phyloP scores from a whole-genome alignment of 2,329 filamentous ascomycete genomes.

The Leptodontidium sp. region DNA sequence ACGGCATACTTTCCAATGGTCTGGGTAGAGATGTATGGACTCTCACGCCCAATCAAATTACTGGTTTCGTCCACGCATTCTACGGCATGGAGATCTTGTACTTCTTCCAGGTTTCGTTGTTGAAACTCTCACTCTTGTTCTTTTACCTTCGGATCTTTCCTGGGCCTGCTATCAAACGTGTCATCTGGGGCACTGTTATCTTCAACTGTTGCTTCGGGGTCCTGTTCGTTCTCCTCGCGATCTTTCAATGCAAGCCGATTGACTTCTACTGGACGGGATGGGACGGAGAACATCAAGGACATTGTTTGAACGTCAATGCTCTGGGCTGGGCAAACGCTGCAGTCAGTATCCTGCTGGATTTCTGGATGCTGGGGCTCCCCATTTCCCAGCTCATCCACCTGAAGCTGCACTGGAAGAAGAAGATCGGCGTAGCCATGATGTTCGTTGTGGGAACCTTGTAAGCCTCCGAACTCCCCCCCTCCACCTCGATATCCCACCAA shows the following conservation, averaged over 20 bases:
- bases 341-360: constrained; percentile 61
- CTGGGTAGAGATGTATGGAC: constrained; percentile 37
- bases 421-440: constrained; percentile 57
- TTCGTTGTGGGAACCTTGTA: constrained; percentile 48
- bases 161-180: constrained; percentile 46
- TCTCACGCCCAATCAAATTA: constrained; percentile 29
- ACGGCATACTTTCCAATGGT: constrained; percentile 49
- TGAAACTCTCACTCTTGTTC: constrained; percentile 61
- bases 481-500: background rate
- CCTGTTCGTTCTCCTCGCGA: constrained; percentile 46
- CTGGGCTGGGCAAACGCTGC: constrained; percentile 60
- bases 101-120: constrained; percentile 54
- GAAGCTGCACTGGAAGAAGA: constrained; percentile 57
- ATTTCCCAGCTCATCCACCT: constrained; percentile 54
- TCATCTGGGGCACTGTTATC: constrained; percentile 53
- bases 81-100: constrained; percentile 56
- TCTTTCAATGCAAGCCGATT: constrained; percentile 62
- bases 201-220: constrained; percentile 52
- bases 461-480: background rate
- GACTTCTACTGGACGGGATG: constrained; percentile 62
- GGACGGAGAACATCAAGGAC: constrained; percentile 56
- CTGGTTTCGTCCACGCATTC: constrained; percentile 52
- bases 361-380: constrained; percentile 61
- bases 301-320: constrained; percentile 58
- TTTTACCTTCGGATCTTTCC: constrained; percentile 66